Conservation (phyloP, 306 rosid genomes). For the Prunus fruticosa region DNA sequence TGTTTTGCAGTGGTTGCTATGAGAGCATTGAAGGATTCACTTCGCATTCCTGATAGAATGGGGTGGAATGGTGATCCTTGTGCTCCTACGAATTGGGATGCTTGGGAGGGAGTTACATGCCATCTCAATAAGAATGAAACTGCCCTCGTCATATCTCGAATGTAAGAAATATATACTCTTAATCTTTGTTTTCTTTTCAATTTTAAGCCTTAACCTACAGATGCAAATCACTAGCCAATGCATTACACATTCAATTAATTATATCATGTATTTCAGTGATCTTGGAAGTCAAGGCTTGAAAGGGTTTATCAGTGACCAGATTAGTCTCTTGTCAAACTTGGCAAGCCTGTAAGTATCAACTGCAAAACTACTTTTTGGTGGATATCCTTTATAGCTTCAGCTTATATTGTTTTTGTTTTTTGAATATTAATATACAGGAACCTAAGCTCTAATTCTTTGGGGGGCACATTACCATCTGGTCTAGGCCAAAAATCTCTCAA, state of each 20-base stretch:
- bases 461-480: slow-evolving; percentile 64
- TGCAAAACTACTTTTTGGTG: slow-evolving; percentile 7
- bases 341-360: slow-evolving; percentile 93
- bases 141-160: slow-evolving; percentile 72
- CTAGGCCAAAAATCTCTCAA: slow-evolving; percentile 64
- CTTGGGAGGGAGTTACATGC: slow-evolving; percentile 99
- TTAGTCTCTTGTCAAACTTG: slow-evolving; percentile 81
- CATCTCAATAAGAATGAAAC: slow-evolving; percentile 49
- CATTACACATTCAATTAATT: not conserved
- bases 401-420: not conserved
- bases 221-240: not conserved
- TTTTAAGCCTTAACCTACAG: not conserved
- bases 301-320: slow-evolving; percentile 77
- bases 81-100: slow-evolving; percentile 95
- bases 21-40: slow-evolving; percentile 84
- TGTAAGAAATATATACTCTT: slow-evolving; percentile 51
- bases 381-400: not conserved
- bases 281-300: slow-evolving; percentile 96
- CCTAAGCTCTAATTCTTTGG: slow-evolving; percentile 74
- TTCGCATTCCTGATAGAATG: slow-evolving; percentile 87
- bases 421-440: slow-evolving; percentile 50
- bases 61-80: slow-evolving; percentile 99
- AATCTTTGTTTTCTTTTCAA: not conserved
- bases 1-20: slow-evolving; percentile 60
- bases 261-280: slow-evolving; percentile 51